Evolutionary conservation across 2,329 filamentous ascomycete species (phyloP).

Genomic region (Amauroascus niger): DNA sequence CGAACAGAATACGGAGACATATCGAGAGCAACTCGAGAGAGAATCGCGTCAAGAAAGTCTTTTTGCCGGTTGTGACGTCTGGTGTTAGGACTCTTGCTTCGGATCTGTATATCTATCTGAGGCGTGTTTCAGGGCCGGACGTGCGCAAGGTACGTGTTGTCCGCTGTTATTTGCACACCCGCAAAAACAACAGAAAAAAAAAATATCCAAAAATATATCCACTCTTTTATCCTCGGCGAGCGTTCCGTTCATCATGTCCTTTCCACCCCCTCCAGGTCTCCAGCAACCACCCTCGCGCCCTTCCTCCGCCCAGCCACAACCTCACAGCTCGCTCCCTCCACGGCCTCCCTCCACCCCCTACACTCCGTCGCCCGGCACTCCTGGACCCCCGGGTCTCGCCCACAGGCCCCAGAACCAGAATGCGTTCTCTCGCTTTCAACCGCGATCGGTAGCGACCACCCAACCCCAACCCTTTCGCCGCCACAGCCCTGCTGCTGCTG

Average conservation of each 20-base stretch:
- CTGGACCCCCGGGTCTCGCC: slow-evolving; percentile 21
- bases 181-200: too few relatives aligned
- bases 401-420: slow-evolving; percentile 25
- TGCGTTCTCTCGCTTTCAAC: slow-evolving; percentile 49
- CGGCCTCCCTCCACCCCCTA: slow-evolving; percentile 55
- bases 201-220: too few relatives aligned
- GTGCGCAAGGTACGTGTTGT: slow-evolving; percentile 19
- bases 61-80: slow-evolving; percentile 8
- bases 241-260: slow-evolving; percentile 58
- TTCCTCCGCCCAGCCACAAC: slow-evolving; percentile 30
- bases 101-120: slow-evolving; percentile 10
- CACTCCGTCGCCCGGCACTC: slow-evolving; percentile 19
- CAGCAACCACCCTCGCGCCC: slow-evolving; percentile 39
- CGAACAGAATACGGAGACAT: too few relatives aligned
- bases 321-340: slow-evolving; percentile 59
- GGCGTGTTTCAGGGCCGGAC: slow-evolving; percentile 12
- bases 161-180: slow-evolving; percentile 15
- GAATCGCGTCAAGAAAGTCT: neutral
- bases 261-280: slow-evolving; percentile 74
- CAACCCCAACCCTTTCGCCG: slow-evolving; percentile 31
- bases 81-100: slow-evolving; percentile 9
- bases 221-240: neutral
- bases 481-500: slow-evolving; percentile 26
- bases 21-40: too few relatives aligned
- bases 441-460: slow-evolving; percentile 47